Evolutionary conservation across 2,329 filamentous ascomycete genomes (phyloP).

Genomic region (Fusarium sp.): DNA sequence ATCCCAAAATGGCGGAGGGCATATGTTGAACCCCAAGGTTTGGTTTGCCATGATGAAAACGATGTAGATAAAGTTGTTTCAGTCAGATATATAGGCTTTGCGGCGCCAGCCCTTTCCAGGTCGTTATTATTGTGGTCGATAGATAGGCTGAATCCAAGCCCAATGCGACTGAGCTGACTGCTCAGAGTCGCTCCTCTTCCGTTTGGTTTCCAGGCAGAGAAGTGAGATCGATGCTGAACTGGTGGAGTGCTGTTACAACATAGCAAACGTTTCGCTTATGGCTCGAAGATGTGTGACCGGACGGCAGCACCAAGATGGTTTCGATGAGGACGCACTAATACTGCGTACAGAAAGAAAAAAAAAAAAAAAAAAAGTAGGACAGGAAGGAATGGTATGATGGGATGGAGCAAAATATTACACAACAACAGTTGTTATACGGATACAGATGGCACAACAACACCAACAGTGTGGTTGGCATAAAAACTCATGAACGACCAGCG

Average conservation of each 20-base stretch:
- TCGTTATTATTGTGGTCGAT: neutral
- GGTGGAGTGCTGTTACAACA: constrained; percentile 5
- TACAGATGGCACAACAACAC: constrained; percentile 16
- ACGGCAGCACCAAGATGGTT: constrained; percentile 20
- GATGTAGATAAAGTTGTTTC: neutral
- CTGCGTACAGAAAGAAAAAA: constrained; percentile 8
- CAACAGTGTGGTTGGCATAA: constrained; percentile 20
- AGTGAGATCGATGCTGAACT: neutral
- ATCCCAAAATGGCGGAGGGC: constrained; percentile 77
- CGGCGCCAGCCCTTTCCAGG: constrained; percentile 6
- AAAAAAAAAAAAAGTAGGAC: constrained; percentile 9
- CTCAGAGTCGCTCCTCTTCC: neutral
- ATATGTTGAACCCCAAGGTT: constrained; percentile 59
- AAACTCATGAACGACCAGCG: constrained; percentile 26
- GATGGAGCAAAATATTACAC: constrained; percentile 18
- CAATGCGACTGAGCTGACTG: constrained; percentile 1
- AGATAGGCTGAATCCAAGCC: neutral
- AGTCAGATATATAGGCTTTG: constrained; percentile 3
- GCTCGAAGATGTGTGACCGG: constrained; percentile 9
- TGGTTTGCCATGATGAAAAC: constrained; percentile 46
- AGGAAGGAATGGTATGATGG: constrained; percentile 4
- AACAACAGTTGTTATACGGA: constrained; percentile 18
- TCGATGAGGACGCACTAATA: constrained; percentile 4
- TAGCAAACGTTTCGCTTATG: constrained; percentile 1
- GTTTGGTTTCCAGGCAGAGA: constrained; percentile 3